Base-by-base conservation (phyloP, 768 basidiomycete species). In the Boletellus sp. region DNA sequence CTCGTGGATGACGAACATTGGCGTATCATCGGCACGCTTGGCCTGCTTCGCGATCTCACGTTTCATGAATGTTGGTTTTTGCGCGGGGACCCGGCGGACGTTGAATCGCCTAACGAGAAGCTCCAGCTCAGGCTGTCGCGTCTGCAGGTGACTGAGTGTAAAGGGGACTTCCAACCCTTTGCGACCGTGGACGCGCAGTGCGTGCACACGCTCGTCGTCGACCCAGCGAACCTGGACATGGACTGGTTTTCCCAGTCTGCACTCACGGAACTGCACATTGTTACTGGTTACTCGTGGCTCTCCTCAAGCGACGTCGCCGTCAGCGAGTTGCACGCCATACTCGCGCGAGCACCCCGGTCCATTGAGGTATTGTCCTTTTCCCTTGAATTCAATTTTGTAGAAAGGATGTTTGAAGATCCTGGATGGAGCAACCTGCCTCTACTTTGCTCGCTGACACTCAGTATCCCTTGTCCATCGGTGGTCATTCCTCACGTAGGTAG, bases 1-100 rank as follows among this genome's bases (percentile, higher is more conserved):
- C 37, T 45, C 31, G 48, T 66, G 44, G 42, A 51, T 15, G 17
- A 11, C 2, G 45, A 48, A 1, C 46, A 64, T 37, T 62, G 65
- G 57, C 1, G 33, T 7, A 51, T 41, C 5, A 51, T 67, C 4
- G 42, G 42, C n/a, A 7, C 39, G 2, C 35, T 62, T 3, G 17
- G 13, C 4, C 39, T 28, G 19, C 65, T 67, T 38, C 45, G 62
- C 32, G 19, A 42, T 12, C 53, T 65, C 2, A 32, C 38, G 12
- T 67, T 67, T 23, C 0, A 28, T 1, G 0, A 0, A 2, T 60
- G 60, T 41, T 0, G 1, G 0, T 54, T 62, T 46, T 7, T 42
- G 17, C 17, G 8, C n/a, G n/a, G n/a, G 1, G 45, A 35, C 9
- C 43, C 46, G 15, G 40, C 42, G 3, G 48, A 51, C 3, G 37